Percentiles rank a stretch among this genome's conserved stretches.
These are phyloP conservation scores for Obba rivulosa DNA, from an alignment of 768 basidiomycete genomes.

Conservation along the genomic window DNA sequence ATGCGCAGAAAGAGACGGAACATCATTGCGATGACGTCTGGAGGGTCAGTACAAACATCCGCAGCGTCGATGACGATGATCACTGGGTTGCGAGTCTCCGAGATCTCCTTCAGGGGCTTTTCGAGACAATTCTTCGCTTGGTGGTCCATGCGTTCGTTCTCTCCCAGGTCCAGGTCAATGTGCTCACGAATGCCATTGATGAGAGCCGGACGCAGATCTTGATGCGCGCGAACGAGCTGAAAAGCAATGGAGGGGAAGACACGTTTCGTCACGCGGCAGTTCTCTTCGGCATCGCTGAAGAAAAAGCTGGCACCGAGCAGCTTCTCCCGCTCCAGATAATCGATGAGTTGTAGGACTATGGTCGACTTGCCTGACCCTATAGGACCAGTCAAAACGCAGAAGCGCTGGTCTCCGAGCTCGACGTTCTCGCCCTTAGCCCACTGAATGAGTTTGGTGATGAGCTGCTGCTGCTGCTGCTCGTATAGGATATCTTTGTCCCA, in stretches of 20 bases:
- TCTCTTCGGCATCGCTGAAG: constrained; percentile 20
- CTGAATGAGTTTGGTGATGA: too few species aligned
- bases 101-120: constrained; percentile 1
- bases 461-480: too few species aligned
- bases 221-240: constrained; percentile 21
- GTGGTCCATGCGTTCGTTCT: too few species aligned
- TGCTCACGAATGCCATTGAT: not conserved
- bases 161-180: too few species aligned
- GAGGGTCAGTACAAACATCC: not conserved
- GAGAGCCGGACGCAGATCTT: constrained; percentile 4
- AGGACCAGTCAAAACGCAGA: constrained; percentile 27
- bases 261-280: constrained; percentile 13
- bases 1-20: not conserved
- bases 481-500: too few species aligned
- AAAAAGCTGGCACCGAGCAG: constrained; percentile 29
- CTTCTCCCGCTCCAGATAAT: constrained; percentile 10
- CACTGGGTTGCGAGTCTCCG: not conserved
- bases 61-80: constrained; percentile 29
- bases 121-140: constrained; percentile 6
- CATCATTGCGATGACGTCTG: not conserved
- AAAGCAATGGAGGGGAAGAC: constrained; percentile 28
- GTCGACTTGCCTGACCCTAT: constrained; percentile 35
- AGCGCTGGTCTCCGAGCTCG: too few species aligned
- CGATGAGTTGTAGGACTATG: constrained; percentile 30
- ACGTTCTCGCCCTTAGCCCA: too few species aligned